Evolutionary conservation across 495 filamentous ascomycete species (phyloP), one percentile per base, ranked within the genome.

Genomic region (Oleoguttula mirabilis): DNA sequence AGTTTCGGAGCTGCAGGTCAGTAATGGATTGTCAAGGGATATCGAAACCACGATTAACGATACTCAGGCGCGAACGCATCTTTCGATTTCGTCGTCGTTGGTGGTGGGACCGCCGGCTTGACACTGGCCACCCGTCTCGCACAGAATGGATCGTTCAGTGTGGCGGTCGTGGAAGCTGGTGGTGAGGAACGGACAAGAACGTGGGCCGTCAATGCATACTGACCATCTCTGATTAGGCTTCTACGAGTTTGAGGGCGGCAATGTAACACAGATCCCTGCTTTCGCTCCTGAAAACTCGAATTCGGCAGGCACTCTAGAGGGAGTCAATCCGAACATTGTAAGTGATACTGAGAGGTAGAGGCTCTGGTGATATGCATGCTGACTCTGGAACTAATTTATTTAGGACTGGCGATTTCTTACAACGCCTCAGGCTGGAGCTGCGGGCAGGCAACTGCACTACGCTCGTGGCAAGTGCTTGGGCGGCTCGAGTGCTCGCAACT

Each of bases 401-500:
- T n/a, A n/a, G n/a, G 55, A 59, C 40, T 57, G 52, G 51, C 27
- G 35, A 22, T 43, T 52, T 28, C 21, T 30, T n/a, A 56, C 53
- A 1, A 43, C 28, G 11, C 50, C 53, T 20, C 50, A 56, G 28
- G 17, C 25, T 3, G 50, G 45, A 22, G 15, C 19, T 14, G 22
- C 12, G 10, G 21, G 36, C 21, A 10, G 41, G 5, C 42, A 16
- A 3, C 23, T 58, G 10, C 52, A 55, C 25, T 59, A 59, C 32
- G 41, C 50, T 10, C 47, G 54, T 14, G 58, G 58, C 10, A 50
- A 47, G 22, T 36, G 32, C 17, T 32, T 59, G 11, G 58, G 56
- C 17, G 56, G 57, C 30, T 36, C 36, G 17, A 51, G 48, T 4
- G 55, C 50, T 6, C 31, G 41, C 10, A 57, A 58, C 31, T 45